Evolutionary conservation across 495 filamentous ascomycete species (phyloP).

Genomic region (Aspergillus sparsus): DNA sequence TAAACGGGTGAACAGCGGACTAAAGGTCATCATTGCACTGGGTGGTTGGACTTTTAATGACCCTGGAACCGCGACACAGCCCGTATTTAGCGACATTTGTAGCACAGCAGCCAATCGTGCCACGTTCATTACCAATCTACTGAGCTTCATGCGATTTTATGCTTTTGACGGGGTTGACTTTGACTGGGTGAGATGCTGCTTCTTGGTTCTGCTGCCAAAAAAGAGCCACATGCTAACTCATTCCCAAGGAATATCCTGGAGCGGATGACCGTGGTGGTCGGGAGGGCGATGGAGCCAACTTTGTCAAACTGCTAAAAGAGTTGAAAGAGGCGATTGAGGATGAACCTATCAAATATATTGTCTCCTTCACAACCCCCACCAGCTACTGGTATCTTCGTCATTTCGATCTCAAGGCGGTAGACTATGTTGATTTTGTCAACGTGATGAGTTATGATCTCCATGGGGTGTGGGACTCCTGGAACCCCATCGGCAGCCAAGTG

Average conservation of each 20-base stretch:
- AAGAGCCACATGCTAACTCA: too few relatives aligned
- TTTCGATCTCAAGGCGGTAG: slow-evolving; percentile 46
- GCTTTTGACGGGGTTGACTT: slow-evolving; percentile 56
- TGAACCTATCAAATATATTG: slow-evolving; percentile 25
- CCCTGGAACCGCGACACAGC: not conserved
- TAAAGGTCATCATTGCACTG: slow-evolving; percentile 11
- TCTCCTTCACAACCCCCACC: slow-evolving; percentile 32
- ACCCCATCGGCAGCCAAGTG: slow-evolving; percentile 31
- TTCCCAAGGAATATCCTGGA: slow-evolving; percentile 9
- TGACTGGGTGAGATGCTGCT: slow-evolving; percentile 17
- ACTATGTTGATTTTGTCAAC: slow-evolving; percentile 55
- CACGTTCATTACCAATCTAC: slow-evolving; percentile 40
- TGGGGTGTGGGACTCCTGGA: slow-evolving; percentile 27
- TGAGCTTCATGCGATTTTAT: slow-evolving; percentile 40
- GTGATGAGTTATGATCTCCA: slow-evolving; percentile 41
- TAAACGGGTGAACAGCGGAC: slow-evolving; percentile 3
- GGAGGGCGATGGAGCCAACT: slow-evolving; percentile 43
- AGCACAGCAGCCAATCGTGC: slow-evolving; percentile 25
- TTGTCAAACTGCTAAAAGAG: slow-evolving; percentile 26
- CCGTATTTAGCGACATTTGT: slow-evolving; percentile 24
- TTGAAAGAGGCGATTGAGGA: slow-evolving; percentile 27
- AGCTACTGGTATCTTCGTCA: slow-evolving; percentile 37
- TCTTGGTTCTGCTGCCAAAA: too few relatives aligned
- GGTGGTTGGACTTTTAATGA: slow-evolving; percentile 13
- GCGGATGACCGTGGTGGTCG: slow-evolving; percentile 47